Evolutionary conservation across 2,329 filamentous ascomycete genomes (phyloP).

Genomic region (Gyromitra esculenta): DNA sequence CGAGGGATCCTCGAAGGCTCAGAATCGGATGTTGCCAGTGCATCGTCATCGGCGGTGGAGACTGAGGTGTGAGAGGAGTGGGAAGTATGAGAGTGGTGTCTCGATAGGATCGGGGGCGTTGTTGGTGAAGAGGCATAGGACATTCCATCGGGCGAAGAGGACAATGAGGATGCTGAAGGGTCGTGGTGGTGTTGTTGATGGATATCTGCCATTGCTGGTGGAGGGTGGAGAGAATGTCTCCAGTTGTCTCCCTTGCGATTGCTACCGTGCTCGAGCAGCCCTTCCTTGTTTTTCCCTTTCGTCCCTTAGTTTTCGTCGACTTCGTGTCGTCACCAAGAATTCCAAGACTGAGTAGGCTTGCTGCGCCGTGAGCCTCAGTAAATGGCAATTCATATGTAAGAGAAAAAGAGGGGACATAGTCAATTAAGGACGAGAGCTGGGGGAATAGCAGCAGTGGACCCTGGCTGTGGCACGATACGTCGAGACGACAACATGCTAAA

Average conservation of each 20-base stretch:
- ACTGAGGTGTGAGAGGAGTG: constrained; percentile 21
- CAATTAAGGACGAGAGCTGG: constrained; percentile 6
- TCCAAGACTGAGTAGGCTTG: not conserved
- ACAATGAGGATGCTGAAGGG: constrained; percentile 21
- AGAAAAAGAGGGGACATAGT: constrained; percentile 7
- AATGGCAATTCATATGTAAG: not conserved
- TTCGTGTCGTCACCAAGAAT: not conserved
- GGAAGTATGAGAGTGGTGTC: constrained; percentile 30
- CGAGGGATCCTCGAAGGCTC: constrained; percentile 18
- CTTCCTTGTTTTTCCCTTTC: not conserved
- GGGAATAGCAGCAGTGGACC: not conserved
- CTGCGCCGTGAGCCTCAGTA: not conserved
- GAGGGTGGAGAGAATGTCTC: not conserved
- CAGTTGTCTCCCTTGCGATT: not conserved
- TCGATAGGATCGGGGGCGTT: constrained; percentile 25
- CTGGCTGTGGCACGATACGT: not conserved
- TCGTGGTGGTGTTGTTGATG: constrained; percentile 22
- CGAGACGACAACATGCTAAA: not conserved
- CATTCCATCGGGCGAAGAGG: constrained; percentile 20
- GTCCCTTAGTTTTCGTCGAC: not conserved
- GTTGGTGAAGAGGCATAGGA: constrained; percentile 25
- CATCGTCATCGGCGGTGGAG: constrained; percentile 21
- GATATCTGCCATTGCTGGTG: constrained; percentile 18
- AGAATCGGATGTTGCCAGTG: constrained; percentile 15
- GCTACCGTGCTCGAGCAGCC: not conserved